Evolutionary conservation across 768 basidiomycete genomes (phyloP).

Genomic region (Pleurotus platypus): DNA sequence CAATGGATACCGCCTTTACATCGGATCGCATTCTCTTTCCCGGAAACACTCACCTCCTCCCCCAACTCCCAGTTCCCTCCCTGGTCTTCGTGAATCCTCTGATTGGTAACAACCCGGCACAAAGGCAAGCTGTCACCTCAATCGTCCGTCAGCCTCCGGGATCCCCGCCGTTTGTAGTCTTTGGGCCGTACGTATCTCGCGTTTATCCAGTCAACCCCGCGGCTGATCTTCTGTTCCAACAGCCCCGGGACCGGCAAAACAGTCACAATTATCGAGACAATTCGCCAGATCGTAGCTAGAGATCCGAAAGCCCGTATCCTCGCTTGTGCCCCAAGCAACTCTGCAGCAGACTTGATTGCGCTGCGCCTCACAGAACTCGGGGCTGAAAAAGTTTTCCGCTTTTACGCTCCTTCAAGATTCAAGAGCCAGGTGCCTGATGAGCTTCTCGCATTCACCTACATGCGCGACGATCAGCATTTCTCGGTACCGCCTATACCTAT

Average conservation of each 20-base stretch:
- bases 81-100: slow-evolving; percentile 35
- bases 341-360: slow-evolving; percentile 59
- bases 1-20: slow-evolving; percentile 40
- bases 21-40: slow-evolving; percentile 53
- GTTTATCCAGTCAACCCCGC: background rate
- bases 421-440: slow-evolving; percentile 41
- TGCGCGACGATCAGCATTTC: slow-evolving; percentile 29
- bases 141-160: slow-evolving; percentile 42
- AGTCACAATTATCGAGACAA: slow-evolving; percentile 58
- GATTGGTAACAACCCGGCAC: slow-evolving; percentile 42
- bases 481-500: slow-evolving; percentile 32
- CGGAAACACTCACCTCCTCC: slow-evolving; percentile 20
- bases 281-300: slow-evolving; percentile 41
- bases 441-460: slow-evolving; percentile 33
- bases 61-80: slow-evolving; percentile 9
- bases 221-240: background rate
- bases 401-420: slow-evolving; percentile 49
- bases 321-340: slow-evolving; percentile 63
- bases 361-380: slow-evolving; percentile 32
- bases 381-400: slow-evolving; percentile 43
- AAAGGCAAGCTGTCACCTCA: slow-evolving; percentile 44
- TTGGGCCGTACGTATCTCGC: slow-evolving; percentile 51
- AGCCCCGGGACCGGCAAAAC: slow-evolving; percentile 70
- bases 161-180: slow-evolving; percentile 53
- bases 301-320: slow-evolving; percentile 42